Base-by-base conservation (phyloP, 1,139 yeast species). In the Taphrina populina region DNA sequence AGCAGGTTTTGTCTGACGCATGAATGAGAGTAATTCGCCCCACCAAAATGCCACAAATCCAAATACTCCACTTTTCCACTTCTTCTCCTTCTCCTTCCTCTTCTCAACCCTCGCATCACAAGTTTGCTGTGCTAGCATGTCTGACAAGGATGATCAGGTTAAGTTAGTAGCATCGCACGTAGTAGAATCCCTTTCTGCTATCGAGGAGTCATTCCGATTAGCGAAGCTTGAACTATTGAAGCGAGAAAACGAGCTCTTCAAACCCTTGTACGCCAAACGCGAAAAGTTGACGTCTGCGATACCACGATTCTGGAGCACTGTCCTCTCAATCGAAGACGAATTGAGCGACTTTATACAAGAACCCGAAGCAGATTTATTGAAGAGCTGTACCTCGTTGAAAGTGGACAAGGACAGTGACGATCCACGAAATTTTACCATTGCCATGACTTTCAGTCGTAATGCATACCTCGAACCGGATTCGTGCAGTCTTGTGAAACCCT, bases 291-390 rank as follows among this genome's bases (percentile, higher is more conserved):
- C 54, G 11, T 41, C 44, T 6, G 54, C 54, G 5, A 39, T 49
- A n/a, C 54, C 54, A n/a, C 54, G 43, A 10, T 49, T 49, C 39
- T 49, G 54, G 54, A 41, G 46, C 15, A 49, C 54, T 1, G 54
- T 49, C 26, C 13, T 49, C 13, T 37, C 54, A 3, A 35, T 41
- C 21, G 54, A 49, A 29, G 39, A 49, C 4, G 54, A 49, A 15
- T 13, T 49, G 10, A 23, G 24, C 13, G 43, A 33, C 6, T 40
- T 30, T 2, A 39, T 49, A 45, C 30, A 49, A 26, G 44, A 40
- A n/a, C 40, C 11, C n/a, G 54, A 49, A 39, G 36, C 44, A 2
- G 54, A 49, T 17, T 30, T 49, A 17, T 40, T 49, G 39, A 49
- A 49, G 21, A 37, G 46, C n/a, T 49, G 54, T 21, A 20, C 35